Base-by-base conservation (phyloP, 345 rosid genomes). In the Orychophragmus violaceus region DNA sequence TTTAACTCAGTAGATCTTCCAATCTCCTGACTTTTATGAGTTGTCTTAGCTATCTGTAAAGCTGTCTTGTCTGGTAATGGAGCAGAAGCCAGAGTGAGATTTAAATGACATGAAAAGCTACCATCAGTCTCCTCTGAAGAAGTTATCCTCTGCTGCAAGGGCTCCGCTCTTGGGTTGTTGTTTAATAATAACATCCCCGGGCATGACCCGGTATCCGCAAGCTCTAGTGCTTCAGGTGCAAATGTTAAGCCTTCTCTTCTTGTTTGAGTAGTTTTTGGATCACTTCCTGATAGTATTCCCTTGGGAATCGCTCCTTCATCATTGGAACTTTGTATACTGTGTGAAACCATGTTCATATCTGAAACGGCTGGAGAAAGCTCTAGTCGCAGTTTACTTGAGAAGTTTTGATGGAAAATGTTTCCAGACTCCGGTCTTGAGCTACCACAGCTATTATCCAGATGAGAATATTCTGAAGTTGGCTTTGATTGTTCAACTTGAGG, bases 351-450 rank as follows among this genome's bases (percentile, higher is more conserved):
- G 77, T 93, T 86, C 62, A 90, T 78, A 76, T 90, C 96, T 36
- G 97, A 93, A 71, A 85, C 82, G 1, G 94, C 76, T 16, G 97
- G 90, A 14, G 94, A 83, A 29, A 93, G 81, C 77, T 88, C 97
- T 66, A 93, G 82, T 32, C 89, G 79, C 72, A 93, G 69, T 78
- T 83, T 86, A 76, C 75, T 81, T n/a, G 90, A 82, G 80, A 90
- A 90, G 74, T 82, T 87, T 52, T 81, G 89, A 56, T 77, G 87
- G 78, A 86, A 79, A 62, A 84, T 65, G 72, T 74, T 85, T 53
- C 89, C 96, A 71, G 68, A 67, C 70, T 86, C 89, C 2, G 82
- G 78, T 68, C 87, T 83, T 3, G 91, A 88, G 76, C 80, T 65
- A 76, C 82, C 67, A 71, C 82, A 73, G 37, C 68, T 81, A 50